Conservation (phyloP, 352 stramenopile species). For the Blastocystis sp. region DNA sequence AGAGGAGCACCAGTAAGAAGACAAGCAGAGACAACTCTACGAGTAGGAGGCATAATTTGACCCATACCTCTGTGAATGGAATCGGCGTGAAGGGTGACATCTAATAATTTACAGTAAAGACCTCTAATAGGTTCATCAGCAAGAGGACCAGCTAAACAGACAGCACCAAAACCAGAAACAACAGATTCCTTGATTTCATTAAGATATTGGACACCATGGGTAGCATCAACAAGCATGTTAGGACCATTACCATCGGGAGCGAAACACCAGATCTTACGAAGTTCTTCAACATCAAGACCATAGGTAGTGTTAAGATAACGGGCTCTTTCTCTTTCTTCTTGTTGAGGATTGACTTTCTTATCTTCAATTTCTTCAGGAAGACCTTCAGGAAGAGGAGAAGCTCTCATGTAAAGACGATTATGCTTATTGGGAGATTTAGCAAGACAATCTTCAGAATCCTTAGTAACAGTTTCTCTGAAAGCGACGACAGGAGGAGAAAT, state of each 20-base stretch:
- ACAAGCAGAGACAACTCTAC: slow-evolving; percentile 88
- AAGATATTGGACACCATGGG: slow-evolving; percentile 98
- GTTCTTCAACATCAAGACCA: slow-evolving; percentile 66
- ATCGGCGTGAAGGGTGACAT: slow-evolving; percentile 97
- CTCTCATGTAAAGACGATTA: slow-evolving; percentile 95
- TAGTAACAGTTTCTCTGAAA: slow-evolving; percentile 90
- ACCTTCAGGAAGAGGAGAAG: slow-evolving; percentile 65
- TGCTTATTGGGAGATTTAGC: slow-evolving; percentile 99
- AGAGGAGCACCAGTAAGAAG: slow-evolving; percentile 74
- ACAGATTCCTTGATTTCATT: slow-evolving; percentile 98
- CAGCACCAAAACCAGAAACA: slow-evolving; percentile 92
- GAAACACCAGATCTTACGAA: slow-evolving; percentile 98
- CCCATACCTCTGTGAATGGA: slow-evolving; percentile 98
- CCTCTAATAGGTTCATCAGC: slow-evolving; percentile 88
- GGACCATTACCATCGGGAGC: slow-evolving; percentile 87
- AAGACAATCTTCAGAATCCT: slow-evolving; percentile 82
- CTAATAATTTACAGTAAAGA: slow-evolving; percentile 87
- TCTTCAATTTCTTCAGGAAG: slow-evolving; percentile 87
- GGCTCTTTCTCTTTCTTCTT: slow-evolving; percentile 80
- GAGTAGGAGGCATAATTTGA: slow-evolving; percentile 94
- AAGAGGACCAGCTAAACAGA: slow-evolving; percentile 82
- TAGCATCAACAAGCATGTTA: slow-evolving; percentile 94
- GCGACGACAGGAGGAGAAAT: slow-evolving; percentile 95
- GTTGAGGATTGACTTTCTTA: slow-evolving; percentile 65
- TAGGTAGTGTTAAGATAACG: slow-evolving; percentile 88